Base-by-base conservation (phyloP, 2,329 filamentous ascomycete genomes). In the Cladosporium halotolerans region DNA sequence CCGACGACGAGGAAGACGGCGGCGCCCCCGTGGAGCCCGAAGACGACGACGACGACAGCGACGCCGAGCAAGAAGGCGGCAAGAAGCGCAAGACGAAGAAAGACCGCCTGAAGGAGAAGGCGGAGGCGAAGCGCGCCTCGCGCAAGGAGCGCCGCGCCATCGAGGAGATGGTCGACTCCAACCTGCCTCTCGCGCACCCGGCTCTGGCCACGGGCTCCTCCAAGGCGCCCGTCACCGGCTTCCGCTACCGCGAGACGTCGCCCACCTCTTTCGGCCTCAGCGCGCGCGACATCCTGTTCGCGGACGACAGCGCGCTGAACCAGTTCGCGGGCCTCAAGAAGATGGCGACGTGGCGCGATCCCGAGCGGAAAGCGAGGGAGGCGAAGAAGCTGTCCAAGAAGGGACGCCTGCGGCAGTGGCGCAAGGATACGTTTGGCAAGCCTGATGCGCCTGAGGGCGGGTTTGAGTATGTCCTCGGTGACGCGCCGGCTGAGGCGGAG, bases 231-330 rank as follows among this genome's bases (percentile, higher is more conserved):
- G 43, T 73, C 74, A 28, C 67, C 14, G 67, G 72, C 31, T 99
- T 99, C 81, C 86, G 88, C 53, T 99, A 99, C 76, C 88, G 93
- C 65, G 91, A 96, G 68, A 96, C 92, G 2, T 95, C 89, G 0
- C 92, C 93, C 1, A 85, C 86, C 52, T 83, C 86, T 10, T 99
- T 95, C 67, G 93, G 93, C 55, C 83, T 99, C 65, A 95, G 89
- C 0, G 78, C 91, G 1, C 82, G 85, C 57, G 93, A 99, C 70
- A 97, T 99, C 62, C 80, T 99, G 33, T 89, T 95, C 60, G 89
- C 91, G 0, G 86, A 86, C 42, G 93, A 99, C 73, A 76, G 82
- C 44, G 83, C 85, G 51, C 81, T 99, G 59, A 99, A 99, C 70
- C 79, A 91, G 60, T 99, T 86, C 66, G 92, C 86, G 4, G 92